Base-by-base conservation (phyloP, 805 yeast species). In the Pichia cabralensis region DNA sequence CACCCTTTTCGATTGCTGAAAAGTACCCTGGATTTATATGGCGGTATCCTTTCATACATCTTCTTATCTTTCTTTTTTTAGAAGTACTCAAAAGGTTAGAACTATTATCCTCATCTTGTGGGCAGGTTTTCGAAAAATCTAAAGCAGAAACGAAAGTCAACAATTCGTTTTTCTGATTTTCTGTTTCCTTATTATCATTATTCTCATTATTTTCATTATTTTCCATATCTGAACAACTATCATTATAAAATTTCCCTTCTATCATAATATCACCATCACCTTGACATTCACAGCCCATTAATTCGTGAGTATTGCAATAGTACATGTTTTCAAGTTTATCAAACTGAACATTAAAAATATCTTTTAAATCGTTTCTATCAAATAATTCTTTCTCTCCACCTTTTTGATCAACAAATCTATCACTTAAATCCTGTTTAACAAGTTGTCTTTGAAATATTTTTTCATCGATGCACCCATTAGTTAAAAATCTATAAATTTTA, bases 391-490 rank as follows among this genome's bases (percentile, higher is more conserved):
- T 76, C 20, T 69, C 72, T 6, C 46, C 45, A 6, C 41, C 41
- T 16, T 58, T 53, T 35, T 60, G 57, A 38, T 44, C 79, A 44
- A 72, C 65, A 46, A 89, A 80, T 43, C 74, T 75, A 41, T 78
- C 78, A 31, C 95, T 81, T 32, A 89, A 58, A 34, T 79, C 86
- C 36, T 64, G 73, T 54, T 92, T 92, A 65, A 84, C 77, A 35
- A 88, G 60, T 55, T 92, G 98, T 14, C 98, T 64, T 53, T 92
- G 97, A 40, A 81, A 77, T 4, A 92, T 88, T 58, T 88, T 89
- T 53, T 92, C 98, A 53, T 92, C 98, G 23, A 86, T 80, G 36
- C 88, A 76, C 0, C 97, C 98, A 0, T 94, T 76, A 0, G 95
- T 80, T 28, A 92, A 58, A 14, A 92, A 56, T 44, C 98, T 66